Percentiles rank a stretch among this genome's conserved stretches.
phyloP scores from a whole-genome alignment of 306 rosid species.

The Trifolium fragiferum region DNA sequence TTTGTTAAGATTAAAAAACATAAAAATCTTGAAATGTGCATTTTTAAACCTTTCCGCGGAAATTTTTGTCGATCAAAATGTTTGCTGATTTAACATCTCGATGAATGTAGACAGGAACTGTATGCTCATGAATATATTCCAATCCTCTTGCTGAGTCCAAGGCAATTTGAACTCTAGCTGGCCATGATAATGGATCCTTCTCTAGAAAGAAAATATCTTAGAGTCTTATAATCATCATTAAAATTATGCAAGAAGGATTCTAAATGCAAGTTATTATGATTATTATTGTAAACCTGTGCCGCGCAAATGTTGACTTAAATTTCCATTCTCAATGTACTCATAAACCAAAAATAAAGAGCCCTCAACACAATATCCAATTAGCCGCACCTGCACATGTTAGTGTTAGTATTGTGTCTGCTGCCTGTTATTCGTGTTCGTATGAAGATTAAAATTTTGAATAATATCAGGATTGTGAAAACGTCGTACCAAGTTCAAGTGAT shows the following conservation, averaged over 20 bases:
- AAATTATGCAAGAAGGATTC: not conserved
- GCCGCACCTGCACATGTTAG: constrained; percentile 54
- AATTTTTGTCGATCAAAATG: constrained; percentile 76
- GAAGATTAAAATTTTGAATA: constrained; percentile 8
- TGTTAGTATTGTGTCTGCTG: not conserved
- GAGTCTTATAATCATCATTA: constrained; percentile 5
- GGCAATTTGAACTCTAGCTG: constrained; percentile 75
- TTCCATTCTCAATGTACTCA: constrained; percentile 76
- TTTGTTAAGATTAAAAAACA: constrained; percentile 8
- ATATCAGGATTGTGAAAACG: not conserved
- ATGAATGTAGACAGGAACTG: constrained; percentile 83
- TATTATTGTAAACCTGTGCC: constrained; percentile 50
- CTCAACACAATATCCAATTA: constrained; percentile 79
- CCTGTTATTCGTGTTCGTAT: not conserved
- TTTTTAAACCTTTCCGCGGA: constrained; percentile 66
- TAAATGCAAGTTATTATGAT: not conserved
- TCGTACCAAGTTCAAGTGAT: constrained; percentile 82
- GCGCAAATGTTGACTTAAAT: constrained; percentile 69
- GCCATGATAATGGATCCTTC: constrained; percentile 72
- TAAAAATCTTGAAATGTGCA: not conserved
- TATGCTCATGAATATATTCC: constrained; percentile 84
- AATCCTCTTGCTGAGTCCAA: constrained; percentile 79
- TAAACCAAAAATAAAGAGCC: constrained; percentile 76
- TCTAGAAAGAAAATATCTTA: constrained; percentile 42
- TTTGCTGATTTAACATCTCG: constrained; percentile 76